Base-by-base conservation (phyloP, 257 asterid genomes). In the Ilex asprella region DNA sequence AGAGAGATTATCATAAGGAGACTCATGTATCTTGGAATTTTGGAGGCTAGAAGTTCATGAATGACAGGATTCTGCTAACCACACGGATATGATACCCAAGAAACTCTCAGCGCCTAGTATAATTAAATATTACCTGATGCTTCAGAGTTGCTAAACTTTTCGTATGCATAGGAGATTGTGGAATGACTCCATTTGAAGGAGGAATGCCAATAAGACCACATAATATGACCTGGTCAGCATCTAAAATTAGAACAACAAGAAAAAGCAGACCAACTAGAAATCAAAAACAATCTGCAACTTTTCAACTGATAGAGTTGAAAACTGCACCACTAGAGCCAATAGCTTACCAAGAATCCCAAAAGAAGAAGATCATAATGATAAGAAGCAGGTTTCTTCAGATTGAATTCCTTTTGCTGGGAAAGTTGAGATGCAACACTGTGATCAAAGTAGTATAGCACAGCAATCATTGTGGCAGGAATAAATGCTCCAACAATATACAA, bases 151-250 rank as follows among this genome's bases (percentile, higher is more conserved):
- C 99, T 76, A 93, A 73, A 71, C 96, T 89, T 73, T 86, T 93
- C 0, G 99, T 93, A 69, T 93, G 99, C 99, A 93, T 93, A 6
- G 99, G 99, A 29, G 97, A 89, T 76, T 93, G 99, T 1, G 99
- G 99, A 70, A 93, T 90, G 64, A 93, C 99, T 58, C 99, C 99
- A 72, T 93, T 93, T 32, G 99, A 76, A 58, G 99, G 99, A 81
- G 99, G 99, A 67, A 93, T 86, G 74, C 99, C 99, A 27, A 85
- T 63, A 57, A 93, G 96, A 63, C 99, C 99, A 31, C 99, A 93
- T 65, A 89, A 43, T 70, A 93, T 84, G 75, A 86, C 94, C 99
- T 92, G 72, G 21, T 58, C 64, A 58, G 64, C 29, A 9, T 29
- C 47, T 7, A 66, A 67, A 15, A 49, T 49, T 53, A 55, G 54